phyloP scores from a whole-genome alignment of 2,329 filamentous ascomycete species.

The Claviceps digitariae region DNA sequence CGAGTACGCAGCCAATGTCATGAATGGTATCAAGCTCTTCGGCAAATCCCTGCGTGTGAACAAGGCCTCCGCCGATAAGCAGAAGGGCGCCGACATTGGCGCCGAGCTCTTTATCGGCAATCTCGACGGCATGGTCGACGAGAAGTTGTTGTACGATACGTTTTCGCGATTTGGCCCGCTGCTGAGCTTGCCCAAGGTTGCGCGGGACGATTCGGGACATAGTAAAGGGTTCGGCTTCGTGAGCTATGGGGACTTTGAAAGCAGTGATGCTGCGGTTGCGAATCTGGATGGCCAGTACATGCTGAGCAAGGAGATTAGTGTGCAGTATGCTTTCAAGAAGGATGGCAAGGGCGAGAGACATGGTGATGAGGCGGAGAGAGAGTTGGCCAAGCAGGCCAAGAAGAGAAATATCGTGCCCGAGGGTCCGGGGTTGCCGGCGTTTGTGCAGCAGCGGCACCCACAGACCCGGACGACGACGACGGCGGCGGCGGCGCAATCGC shows the following conservation, averaged over 20 bases:
- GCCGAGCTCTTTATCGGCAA: constrained; percentile 97
- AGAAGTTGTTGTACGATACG: constrained; percentile 88
- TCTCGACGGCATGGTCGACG: constrained; percentile 84
- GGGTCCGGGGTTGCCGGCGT: constrained; percentile 60
- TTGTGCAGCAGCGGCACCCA: constrained; percentile 39
- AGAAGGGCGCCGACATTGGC: constrained; percentile 83
- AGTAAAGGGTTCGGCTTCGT: constrained; percentile 97
- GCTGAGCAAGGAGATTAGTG: constrained; percentile 90
- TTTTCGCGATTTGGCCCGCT: constrained; percentile 87
- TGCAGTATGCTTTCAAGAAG: constrained; percentile 99
- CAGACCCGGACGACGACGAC: constrained; percentile 23
- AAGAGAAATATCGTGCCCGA: constrained; percentile 86
- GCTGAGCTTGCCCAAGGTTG: constrained; percentile 75
- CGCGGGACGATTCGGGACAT: constrained; percentile 74
- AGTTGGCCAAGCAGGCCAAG: constrained; percentile 82
- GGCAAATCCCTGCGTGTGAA: constrained; percentile 95
- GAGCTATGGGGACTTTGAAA: constrained; percentile 84
- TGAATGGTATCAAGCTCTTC: constrained; percentile 89
- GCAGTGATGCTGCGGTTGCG: constrained; percentile 77
- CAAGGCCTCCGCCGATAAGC: constrained; percentile 84
- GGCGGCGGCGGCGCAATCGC: constrained; percentile 6
- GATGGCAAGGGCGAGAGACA: constrained; percentile 95
- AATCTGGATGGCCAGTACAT: constrained; percentile 96
- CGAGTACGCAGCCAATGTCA: constrained; percentile 90
- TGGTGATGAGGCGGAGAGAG: constrained; percentile 84